Evolutionary conservation across 768 basidiomycete genomes (phyloP).

Genomic region (Lactarius pseudohatsudake): DNA sequence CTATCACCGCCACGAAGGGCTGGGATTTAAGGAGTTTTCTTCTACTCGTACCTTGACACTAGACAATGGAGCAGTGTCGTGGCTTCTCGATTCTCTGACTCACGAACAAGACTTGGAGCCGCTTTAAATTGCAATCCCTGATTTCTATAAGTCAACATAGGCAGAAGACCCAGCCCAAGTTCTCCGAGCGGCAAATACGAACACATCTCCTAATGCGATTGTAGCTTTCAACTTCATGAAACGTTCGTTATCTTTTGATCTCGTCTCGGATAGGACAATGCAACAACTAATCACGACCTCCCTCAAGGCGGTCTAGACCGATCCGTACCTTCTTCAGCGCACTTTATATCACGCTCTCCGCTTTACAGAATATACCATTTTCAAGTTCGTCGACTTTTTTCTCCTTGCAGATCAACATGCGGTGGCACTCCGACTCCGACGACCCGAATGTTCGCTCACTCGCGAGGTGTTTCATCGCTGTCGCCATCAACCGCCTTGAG

Average conservation of each 20-base stretch:
- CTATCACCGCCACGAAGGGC: too few relatives aligned
- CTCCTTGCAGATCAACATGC: background rate
- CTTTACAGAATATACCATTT: background rate
- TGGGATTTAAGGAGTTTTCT: too few relatives aligned
- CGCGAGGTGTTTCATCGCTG: conserved; percentile 3
- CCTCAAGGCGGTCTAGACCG: background rate
- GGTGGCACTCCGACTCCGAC: background rate
- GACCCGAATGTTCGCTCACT: background rate
- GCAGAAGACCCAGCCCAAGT: too few relatives aligned
- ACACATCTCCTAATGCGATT: too few relatives aligned
- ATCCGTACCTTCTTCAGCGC: conserved; percentile 11
- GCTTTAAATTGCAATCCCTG: too few relatives aligned
- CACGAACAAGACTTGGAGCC: too few relatives aligned
- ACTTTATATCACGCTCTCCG: conserved; percentile 13
- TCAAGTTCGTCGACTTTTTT: conserved; percentile 11
- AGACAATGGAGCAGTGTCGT: too few relatives aligned
- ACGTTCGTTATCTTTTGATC: conserved; percentile 5
- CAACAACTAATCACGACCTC: background rate
- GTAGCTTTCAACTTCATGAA: conserved; percentile 4
- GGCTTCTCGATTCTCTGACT: too few relatives aligned
- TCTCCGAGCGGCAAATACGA: too few relatives aligned
- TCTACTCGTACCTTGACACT: too few relatives aligned
- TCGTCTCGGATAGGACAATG: background rate
- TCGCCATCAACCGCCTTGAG: background rate
- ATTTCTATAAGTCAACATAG: too few relatives aligned